Evolutionary conservation across 2,329 filamentous ascomycete species (phyloP).

Genomic region (Penicillium olsonii): DNA sequence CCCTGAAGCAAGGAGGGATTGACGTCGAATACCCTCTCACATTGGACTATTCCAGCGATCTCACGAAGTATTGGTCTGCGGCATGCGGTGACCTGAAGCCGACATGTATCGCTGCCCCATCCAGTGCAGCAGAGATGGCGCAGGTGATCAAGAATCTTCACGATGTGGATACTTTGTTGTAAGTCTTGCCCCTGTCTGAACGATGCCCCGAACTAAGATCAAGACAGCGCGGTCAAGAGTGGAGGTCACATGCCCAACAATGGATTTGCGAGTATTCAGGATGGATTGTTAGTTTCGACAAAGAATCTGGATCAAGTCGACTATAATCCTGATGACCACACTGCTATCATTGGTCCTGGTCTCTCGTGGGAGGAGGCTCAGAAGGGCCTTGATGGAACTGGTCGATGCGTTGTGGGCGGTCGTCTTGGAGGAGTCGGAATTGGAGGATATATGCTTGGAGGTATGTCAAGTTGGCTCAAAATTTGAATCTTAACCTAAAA

Average conservation of each 20-base stretch:
- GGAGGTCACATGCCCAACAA: slow-evolving; percentile 53
- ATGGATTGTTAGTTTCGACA: slow-evolving; percentile 48
- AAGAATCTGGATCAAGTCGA: slow-evolving; percentile 44
- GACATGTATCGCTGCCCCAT: slow-evolving; percentile 51
- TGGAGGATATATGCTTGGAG: slow-evolving; percentile 50
- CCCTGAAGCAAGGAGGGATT: slow-evolving; percentile 37
- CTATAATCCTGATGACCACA: slow-evolving; percentile 38
- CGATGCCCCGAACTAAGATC: neutral
- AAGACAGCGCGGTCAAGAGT: slow-evolving; percentile 49
- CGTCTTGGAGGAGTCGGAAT: slow-evolving; percentile 52
- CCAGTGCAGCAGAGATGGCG: slow-evolving; percentile 54
- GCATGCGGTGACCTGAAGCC: slow-evolving; percentile 46
- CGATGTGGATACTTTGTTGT: slow-evolving; percentile 51
- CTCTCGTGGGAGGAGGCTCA: slow-evolving; percentile 38
- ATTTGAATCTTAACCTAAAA: slow-evolving; percentile 8
- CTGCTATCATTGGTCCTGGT: slow-evolving; percentile 43
- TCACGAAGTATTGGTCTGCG: slow-evolving; percentile 51
- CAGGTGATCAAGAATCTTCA: slow-evolving; percentile 54
- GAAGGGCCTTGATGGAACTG: slow-evolving; percentile 32
- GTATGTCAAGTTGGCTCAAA: slow-evolving; percentile 22
- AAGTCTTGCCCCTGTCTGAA: neutral
- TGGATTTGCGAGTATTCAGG: slow-evolving; percentile 49
- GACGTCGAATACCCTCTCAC: slow-evolving; percentile 35
- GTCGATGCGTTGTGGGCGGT: slow-evolving; percentile 45
- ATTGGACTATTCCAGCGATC: slow-evolving; percentile 39